Conservation (phyloP, 352 stramenopile genomes). For the Pythium scleroteichum region DNA sequence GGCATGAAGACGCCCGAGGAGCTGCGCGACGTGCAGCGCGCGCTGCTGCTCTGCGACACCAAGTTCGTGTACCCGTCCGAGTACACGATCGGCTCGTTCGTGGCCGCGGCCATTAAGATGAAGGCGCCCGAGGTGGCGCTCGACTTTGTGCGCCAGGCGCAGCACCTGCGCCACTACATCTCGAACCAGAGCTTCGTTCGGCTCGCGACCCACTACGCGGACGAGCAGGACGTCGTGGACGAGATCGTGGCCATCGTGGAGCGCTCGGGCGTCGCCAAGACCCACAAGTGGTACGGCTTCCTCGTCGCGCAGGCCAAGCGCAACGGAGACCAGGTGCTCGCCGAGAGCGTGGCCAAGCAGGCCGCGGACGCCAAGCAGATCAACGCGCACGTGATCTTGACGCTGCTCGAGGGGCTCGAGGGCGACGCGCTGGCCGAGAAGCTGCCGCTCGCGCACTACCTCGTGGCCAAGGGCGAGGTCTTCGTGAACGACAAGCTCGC, state of each 20-base stretch:
- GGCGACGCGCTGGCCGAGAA: constrained; percentile 56
- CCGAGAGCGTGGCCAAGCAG: constrained; percentile 63
- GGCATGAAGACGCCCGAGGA: constrained; percentile 80
- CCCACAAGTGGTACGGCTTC: constrained; percentile 79
- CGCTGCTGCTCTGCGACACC: constrained; percentile 74
- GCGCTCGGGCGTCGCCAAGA: constrained; percentile 43
- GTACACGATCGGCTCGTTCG: constrained; percentile 65
- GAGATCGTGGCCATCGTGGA: constrained; percentile 60
- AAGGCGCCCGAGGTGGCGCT: constrained; percentile 60
- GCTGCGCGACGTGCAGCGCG: constrained; percentile 63
- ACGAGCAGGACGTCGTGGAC: constrained; percentile 52
- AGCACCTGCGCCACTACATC: constrained; percentile 77
- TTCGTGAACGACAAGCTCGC: constrained; percentile 35
- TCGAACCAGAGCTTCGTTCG: constrained; percentile 79
- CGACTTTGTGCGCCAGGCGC: constrained; percentile 64
- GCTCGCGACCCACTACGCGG: constrained; percentile 64
- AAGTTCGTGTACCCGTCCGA: constrained; percentile 74
- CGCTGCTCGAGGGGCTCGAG: constrained; percentile 64
- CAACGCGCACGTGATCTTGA: constrained; percentile 78
- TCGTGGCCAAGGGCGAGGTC: constrained; percentile 81
- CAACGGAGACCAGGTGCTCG: constrained; percentile 57
- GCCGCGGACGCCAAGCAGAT: constrained; percentile 64
- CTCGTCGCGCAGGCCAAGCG: constrained; percentile 68
- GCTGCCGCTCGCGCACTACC: constrained; percentile 74
- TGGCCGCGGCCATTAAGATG: constrained; percentile 65